These are phyloP conservation scores for Zanthoxylum bungeanum DNA, from an alignment of 345 rosid species.

Conservation along the genomic window DNA sequence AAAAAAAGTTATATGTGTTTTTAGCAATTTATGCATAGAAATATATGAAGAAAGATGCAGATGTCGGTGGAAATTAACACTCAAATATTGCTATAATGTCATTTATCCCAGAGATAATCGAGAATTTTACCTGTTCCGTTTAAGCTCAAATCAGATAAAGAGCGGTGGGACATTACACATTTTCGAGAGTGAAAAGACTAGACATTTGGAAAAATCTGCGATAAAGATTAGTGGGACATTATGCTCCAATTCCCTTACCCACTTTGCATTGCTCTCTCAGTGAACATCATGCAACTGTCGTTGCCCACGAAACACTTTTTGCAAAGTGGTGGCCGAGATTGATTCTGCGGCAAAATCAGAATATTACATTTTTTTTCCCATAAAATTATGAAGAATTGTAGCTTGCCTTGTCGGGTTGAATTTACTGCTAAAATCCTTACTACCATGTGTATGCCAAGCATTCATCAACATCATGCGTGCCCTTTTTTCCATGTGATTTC, in stretches of 20 bases:
- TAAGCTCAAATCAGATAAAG: neutral
- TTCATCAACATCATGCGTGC: neutral
- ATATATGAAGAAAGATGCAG: neutral
- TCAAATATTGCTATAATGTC: neutral
- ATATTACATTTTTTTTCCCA: neutral
- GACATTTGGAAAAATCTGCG: conserved; percentile 11
- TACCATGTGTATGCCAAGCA: neutral
- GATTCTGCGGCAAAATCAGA: conserved; percentile 29
- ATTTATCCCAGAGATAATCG: too few relatives aligned
- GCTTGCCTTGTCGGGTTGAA: neutral
- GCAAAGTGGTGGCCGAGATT: conserved; percentile 31
- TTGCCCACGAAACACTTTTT: conserved; percentile 7
- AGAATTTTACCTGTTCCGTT: too few relatives aligned
- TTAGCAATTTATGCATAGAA: neutral
- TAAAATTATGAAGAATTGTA: too few relatives aligned
- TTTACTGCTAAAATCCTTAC: neutral
- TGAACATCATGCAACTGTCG: neutral
- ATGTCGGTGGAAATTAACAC: neutral
- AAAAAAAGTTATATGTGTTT: too few relatives aligned
- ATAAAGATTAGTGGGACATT: conserved; percentile 17
- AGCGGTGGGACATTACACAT: conserved; percentile 14
- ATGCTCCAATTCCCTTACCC: neutral
- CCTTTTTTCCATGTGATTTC: neutral
- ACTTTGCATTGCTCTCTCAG: neutral
- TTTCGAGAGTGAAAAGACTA: too few relatives aligned